A percentile compares a stretch with the other conserved stretches of the same genome.
Conservation (phyloP, 176 grass and related monocot genomes). For the Panicum miliaceum region DNA sequence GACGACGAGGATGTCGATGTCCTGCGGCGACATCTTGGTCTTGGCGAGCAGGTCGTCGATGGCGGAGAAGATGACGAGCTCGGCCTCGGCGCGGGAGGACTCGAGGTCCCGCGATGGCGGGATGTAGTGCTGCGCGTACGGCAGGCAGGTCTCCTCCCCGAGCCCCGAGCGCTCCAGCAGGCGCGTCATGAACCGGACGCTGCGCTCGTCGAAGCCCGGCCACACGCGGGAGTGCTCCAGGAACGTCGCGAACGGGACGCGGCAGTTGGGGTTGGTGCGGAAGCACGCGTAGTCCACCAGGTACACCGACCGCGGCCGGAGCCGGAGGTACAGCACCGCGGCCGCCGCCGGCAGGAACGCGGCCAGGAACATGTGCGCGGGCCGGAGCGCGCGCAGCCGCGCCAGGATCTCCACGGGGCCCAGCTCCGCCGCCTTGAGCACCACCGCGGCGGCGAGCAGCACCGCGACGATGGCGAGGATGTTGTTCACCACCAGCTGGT, state of each 20-base stretch:
- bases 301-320: conserved; percentile 64
- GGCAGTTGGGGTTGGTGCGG: conserved; percentile 56
- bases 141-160: conserved; percentile 74
- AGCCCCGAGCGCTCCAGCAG: conserved; percentile 72
- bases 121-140: conserved; percentile 80
- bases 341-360: conserved; percentile 34
- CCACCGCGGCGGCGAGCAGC: conserved; percentile 25
- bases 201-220: conserved; percentile 66
- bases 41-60: conserved; percentile 72
- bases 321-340: conserved; percentile 48
- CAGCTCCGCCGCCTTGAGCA: conserved; percentile 31
- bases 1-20: conserved; percentile 62
- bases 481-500: conserved; percentile 62
- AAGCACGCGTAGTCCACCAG: conserved; percentile 80
- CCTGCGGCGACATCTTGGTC: conserved; percentile 38
- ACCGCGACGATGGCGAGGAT: conserved; percentile 41
- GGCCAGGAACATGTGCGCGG: conserved; percentile 47
- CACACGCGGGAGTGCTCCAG: conserved; percentile 73
- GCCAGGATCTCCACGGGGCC: conserved; percentile 37
- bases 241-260: conserved; percentile 74
- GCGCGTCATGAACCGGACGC: conserved; percentile 72
- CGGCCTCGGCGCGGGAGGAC: conserved; percentile 62
- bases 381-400: conserved; percentile 16
- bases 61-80: conserved; percentile 73
- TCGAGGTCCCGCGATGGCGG: conserved; percentile 59